These are phyloP conservation scores for Vitis rupestris DNA, from an alignment of 164 flowering plant species.

Conservation along the genomic window DNA sequence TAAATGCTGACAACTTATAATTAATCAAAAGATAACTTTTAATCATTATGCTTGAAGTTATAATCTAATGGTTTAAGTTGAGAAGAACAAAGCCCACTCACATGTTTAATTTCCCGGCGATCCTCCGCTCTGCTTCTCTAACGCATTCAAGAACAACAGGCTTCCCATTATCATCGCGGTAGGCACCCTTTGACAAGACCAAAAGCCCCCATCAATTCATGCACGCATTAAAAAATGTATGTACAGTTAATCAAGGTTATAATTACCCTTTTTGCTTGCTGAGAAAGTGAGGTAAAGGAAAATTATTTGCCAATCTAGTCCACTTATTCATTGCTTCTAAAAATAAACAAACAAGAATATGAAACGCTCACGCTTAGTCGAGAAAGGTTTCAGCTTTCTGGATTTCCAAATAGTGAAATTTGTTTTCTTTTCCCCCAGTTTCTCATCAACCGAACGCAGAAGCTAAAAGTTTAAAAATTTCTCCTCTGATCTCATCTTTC, in stretches of 20 bases:
- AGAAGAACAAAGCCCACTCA: constrained; percentile 29
- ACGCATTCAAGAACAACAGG: constrained; percentile 96
- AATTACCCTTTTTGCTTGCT: not conserved
- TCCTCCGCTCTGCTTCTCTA: constrained; percentile 84
- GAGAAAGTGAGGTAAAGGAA: not conserved
- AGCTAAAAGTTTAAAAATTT: not conserved
- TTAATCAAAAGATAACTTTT: not conserved
- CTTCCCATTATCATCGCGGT: constrained; percentile 93
- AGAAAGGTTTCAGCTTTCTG: too few species aligned
- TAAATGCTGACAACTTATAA: too few species aligned
- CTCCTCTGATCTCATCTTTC: not conserved
- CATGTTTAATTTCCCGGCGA: constrained; percentile 83
- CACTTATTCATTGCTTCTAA: not conserved
- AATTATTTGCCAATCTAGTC: not conserved
- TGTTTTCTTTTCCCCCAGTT: not conserved
- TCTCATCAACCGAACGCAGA: constrained; percentile 5
- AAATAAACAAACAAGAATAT: not conserved
- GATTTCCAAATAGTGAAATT: not conserved
- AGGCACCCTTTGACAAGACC: constrained; percentile 65
- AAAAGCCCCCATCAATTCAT: not conserved
- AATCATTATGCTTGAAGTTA: not conserved
- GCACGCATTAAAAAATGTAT: not conserved
- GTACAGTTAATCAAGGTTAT: not conserved
- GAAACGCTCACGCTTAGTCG: not conserved
- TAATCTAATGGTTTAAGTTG: not conserved